Base-by-base conservation (phyloP, 805 yeast genomes). In the Monosporozyma siamensis region DNA sequence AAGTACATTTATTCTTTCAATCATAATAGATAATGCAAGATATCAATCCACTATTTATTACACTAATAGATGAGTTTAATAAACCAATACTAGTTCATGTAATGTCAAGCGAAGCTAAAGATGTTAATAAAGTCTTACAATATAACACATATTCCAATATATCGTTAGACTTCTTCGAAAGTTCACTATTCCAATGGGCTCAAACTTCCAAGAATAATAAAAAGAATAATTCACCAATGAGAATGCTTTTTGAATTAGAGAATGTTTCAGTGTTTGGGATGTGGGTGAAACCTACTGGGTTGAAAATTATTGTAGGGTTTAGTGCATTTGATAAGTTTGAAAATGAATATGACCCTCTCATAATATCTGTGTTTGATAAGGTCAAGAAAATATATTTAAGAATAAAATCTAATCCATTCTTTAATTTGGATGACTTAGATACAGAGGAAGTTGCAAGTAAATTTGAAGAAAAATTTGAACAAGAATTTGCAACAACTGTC, bases 121-220 rank as follows among this genome's bases (percentile, higher is more conserved):
- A 55, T 26, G 48, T 54, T 12, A 49, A 58, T 22, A 40, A 45
- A 12, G 55, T 48, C 6, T 41, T 61, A 22, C 55, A 59, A 41
- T 61, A 48, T 44, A 59, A 60, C 39, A 58, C 58, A 4, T 48
- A 59, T 20, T 58, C 64, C 1, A 61, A 61, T 43, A 53, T 58
- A 22, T 53, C 66, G 1, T 25, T 60, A 27, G 66, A 61, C 34
- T 60, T 59, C 38, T 60, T 61, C 37, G 58, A 53, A 10, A 57
- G 61, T 46, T 45, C 46, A 25, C 44, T 56, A 32, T 54, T 52
- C 23, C 49, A 53, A 8, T 56, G 57, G 59, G 11, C 35, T 32
- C n/a, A 22, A 14, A 11, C 34, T 12, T 5, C 36, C 9, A 43
- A 40, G 12, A 34, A 44, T 10, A 41, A 52, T 18, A 22, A 48